Evolutionary conservation across 306 rosid species (phyloP), one percentile per base, ranked within the genome.

Genomic region (Fragaria nilgerrensis): DNA sequence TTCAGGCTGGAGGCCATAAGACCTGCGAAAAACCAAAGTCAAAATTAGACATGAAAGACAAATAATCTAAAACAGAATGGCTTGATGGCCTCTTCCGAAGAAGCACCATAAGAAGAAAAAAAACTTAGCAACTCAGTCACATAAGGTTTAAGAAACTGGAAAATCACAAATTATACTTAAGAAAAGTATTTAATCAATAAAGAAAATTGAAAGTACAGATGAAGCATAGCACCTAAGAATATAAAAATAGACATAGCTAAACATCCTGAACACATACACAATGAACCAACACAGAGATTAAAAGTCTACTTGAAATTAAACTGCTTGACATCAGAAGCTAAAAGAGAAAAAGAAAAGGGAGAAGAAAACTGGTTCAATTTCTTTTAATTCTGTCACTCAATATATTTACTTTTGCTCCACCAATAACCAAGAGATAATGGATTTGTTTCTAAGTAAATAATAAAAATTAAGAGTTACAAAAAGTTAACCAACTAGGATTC

Each of bases 1-100:
- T 84, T 83, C 92, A 88, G 79, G 87, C 93, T 79, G 91, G 86
- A 89, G 89, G 89, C 83, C 92, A 89, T 84, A 75, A 34, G 82
- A 89, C 94, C 99, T 91, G 83, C 82, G 68, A 69, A 72, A 37
- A 79, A 76, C 78, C 43, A 58, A 74, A 53, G 76, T 44, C 39
- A 67, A 75, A 64, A n/a, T 43, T 73, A 67, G 73, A 65, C 32
- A 67, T 75, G 71, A 32, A 75, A 82, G 75, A 5, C 27, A 74
- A 69, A 49, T 5, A 70, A 72, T 22, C 55, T 20, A 48, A 34
- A 63, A 50, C 17, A 58, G 49, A 79, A 56, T 9, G 44, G 13
- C 50, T 67, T 10, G 25, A 44, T 5, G 2, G 29, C 32, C 17
- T 63, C 17, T 63, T 37, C 52, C 9, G 25, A 58, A 41, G 52